Percentiles rank a stretch among this genome's conserved stretches.
These are phyloP conservation scores for Triticum urartu DNA, from an alignment of 176 grass and related monocot species.

Conservation along the genomic window DNA sequence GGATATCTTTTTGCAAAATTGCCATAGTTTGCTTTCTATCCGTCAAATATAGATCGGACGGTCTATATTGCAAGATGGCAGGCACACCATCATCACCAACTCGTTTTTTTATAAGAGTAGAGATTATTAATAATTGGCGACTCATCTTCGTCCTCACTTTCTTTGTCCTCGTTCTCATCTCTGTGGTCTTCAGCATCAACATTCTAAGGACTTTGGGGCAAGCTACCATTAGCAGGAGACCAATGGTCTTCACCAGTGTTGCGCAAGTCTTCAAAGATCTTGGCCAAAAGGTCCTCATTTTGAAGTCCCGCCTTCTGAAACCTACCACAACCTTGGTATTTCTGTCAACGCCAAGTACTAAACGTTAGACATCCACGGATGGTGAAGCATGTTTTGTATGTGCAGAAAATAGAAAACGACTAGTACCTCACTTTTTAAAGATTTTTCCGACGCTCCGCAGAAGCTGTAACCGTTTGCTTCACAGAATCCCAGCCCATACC, in stretches of 20 bases:
- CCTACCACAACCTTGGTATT: no score
- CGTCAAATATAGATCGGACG: no score
- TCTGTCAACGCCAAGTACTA: no score
- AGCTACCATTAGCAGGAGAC: background rate
- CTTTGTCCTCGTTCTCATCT: background rate
- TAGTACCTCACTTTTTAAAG: background rate
- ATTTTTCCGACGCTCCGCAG: background rate
- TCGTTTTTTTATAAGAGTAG: no score
- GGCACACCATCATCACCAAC: no score
- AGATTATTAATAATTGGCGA: background rate
- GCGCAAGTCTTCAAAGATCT: background rate
- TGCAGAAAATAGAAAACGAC: background rate
- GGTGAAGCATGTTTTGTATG: background rate
- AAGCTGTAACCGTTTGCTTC: background rate
- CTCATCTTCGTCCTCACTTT: background rate
- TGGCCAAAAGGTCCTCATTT: background rate
- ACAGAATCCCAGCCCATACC: background rate
- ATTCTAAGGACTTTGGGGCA: background rate
- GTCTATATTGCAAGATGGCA: no score
- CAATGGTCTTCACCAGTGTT: background rate
- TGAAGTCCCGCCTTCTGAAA: no score
- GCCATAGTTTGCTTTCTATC: no score
- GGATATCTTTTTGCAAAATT: no score
- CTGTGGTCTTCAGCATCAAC: background rate
- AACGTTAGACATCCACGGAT: no score